These are phyloP conservation scores for Pulveroboletus ravenelii DNA, from an alignment of 768 basidiomycete species.

Conservation along the genomic window DNA sequence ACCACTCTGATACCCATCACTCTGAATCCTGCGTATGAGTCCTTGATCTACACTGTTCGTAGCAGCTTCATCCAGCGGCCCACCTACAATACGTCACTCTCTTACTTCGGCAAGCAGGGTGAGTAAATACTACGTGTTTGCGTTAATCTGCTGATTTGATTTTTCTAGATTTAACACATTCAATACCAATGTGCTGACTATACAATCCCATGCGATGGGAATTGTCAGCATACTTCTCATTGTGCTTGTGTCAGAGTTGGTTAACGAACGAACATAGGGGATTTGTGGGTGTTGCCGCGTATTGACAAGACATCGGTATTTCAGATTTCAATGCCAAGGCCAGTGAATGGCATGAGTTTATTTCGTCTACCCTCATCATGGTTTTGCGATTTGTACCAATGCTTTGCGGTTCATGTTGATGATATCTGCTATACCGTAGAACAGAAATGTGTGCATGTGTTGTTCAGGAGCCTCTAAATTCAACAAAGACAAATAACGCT, in stretches of 20 bases:
- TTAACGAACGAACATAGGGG: conserved; percentile 52
- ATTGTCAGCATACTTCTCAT: conserved; percentile 51
- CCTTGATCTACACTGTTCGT: neutral
- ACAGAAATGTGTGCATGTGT: no score
- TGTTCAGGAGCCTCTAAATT: conserved; percentile 16
- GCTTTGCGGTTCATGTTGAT: no score
- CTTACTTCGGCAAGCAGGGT: conserved; percentile 55
- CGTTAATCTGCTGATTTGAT: neutral
- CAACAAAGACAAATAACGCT: conserved; percentile 27
- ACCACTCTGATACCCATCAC: conserved; percentile 46
- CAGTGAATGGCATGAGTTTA: no score
- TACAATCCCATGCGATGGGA: conserved; percentile 48
- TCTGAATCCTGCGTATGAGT: neutral
- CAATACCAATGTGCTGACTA: conserved; percentile 54
- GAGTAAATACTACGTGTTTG: neutral
- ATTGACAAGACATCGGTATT: no score
- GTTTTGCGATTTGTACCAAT: no score
- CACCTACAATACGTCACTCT: conserved; percentile 58
- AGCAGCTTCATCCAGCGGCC: conserved; percentile 48
- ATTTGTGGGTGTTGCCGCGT: conserved; percentile 53
- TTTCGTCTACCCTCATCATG: no score
- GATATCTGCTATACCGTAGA: no score
- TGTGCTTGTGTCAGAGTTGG: conserved; percentile 45
- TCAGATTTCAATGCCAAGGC: no score
- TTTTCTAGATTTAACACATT: conserved; percentile 52